These are phyloP conservation scores for Trichoderma sp. DNA, from an alignment of 2,329 filamentous ascomycete species.

Conservation along the genomic window DNA sequence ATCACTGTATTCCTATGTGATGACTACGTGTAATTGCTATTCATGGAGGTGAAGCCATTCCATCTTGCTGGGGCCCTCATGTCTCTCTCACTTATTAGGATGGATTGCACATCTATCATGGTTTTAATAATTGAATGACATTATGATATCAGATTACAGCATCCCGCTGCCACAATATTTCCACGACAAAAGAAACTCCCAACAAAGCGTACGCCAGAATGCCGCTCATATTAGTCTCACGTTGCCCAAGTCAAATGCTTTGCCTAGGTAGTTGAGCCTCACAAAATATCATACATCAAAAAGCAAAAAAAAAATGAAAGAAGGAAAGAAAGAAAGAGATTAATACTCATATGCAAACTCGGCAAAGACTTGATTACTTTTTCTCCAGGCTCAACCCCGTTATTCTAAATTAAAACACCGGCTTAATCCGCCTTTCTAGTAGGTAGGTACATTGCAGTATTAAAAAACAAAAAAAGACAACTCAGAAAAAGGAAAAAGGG, in stretches of 20 bases:
- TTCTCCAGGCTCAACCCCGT: constrained; percentile 15
- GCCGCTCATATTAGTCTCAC: not conserved
- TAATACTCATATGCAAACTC: not conserved
- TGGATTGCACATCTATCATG: not conserved
- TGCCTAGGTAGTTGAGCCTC: not conserved
- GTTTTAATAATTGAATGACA: not conserved
- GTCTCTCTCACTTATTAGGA: not conserved
- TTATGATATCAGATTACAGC: not conserved
- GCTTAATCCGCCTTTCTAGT: constrained; percentile 5
- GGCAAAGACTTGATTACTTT: not conserved
- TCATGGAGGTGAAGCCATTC: not conserved
- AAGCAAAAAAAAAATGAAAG: not conserved
- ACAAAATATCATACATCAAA: not conserved
- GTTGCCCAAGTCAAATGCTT: not conserved
- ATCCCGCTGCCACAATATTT: not conserved
- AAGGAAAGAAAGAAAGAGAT: not conserved
- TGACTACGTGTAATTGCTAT: not conserved
- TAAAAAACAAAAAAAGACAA: not conserved
- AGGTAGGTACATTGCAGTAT: constrained; percentile 4
- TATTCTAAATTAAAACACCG: constrained; percentile 20
- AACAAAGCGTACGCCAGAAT: not conserved
- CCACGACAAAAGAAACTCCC: not conserved
- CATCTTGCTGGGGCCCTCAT: not conserved
- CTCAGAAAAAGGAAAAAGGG: not conserved
- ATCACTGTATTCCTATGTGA: not conserved